Evolutionary conservation across 257 asterid genomes (phyloP), one percentile per base, ranked within the genome.

Genomic region (Buddleja alternifolia): DNA sequence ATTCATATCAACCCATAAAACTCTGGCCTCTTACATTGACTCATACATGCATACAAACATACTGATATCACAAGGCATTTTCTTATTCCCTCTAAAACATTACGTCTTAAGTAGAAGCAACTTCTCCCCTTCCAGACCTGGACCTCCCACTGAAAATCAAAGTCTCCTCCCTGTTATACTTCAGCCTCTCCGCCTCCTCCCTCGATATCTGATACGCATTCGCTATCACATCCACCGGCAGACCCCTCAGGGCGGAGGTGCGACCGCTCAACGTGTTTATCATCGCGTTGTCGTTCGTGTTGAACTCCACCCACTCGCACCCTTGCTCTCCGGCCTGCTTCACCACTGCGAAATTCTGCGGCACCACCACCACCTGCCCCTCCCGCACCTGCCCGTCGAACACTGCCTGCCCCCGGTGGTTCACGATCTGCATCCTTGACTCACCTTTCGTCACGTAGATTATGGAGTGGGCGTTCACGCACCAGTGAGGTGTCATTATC

Each of bases 281-380:
- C 95, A 85, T 79, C 8, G 97, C 93, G 37, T 88, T 82, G 73
- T 72, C 82, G 29, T 85, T 88, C 25, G 97, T 90, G 75, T 85
- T 77, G 88, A 90, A 90, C 25, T 59, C 88, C 0, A 90, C 85
- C 97, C 97, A 85, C 73, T 90, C 96, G 41, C 66, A 73, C 0
- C 86, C 87, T 46, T 78, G 78, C 10, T 84, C 85, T 15, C 82
- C 83, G 0, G 97, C 92, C 15, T 73, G 86, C 46, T 82, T 88
- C 78, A 84, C 82, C 51, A 75, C 80, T 2, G 88, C 96, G 53
- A 47, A 90, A 66, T 79, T 81, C 76, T 81, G 87, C 1, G 96
- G 97, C 34, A 90, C 94, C 14, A 86, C 87, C 57, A 88, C 6
- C 1, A 73, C 79, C 64, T 90, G 95, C 0, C 92, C 97, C 41